These are phyloP conservation scores for Blastocystis sp. DNA, from an alignment of 352 stramenopile genomes.

Conservation along the genomic window DNA sequence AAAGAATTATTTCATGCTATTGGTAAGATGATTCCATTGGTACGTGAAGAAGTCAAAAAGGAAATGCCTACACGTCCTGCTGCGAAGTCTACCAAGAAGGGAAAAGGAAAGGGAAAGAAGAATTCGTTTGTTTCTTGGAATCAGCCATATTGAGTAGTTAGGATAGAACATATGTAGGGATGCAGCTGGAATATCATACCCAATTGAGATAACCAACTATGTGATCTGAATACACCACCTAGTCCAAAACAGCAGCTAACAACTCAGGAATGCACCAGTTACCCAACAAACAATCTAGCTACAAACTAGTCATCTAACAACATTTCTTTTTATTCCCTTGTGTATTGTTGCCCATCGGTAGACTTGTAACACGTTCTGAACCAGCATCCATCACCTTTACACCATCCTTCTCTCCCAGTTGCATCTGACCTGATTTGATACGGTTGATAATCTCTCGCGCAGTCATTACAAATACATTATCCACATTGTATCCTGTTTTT, in stretches of 20 bases:
- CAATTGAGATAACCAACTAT: too few relatives aligned
- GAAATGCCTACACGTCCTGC: not conserved
- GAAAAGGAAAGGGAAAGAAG: slow-evolving; percentile 46
- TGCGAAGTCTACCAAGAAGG: slow-evolving; percentile 2
- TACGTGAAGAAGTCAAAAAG: not conserved
- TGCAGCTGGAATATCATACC: too few relatives aligned
- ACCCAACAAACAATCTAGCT: not conserved
- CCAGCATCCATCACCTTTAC: slow-evolving; percentile 7
- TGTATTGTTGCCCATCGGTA: not conserved
- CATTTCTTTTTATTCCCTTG: slow-evolving; percentile 37
- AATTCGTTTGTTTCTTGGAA: slow-evolving; percentile 41
- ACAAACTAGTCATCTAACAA: slow-evolving; percentile 51
- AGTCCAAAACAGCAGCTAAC: too few relatives aligned
- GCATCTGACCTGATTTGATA: slow-evolving; percentile 52
- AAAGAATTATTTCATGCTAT: slow-evolving; percentile 43
- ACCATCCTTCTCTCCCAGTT: slow-evolving; percentile 48
- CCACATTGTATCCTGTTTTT: slow-evolving; percentile 60
- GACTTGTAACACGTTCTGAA: not conserved
- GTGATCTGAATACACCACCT: too few relatives aligned
- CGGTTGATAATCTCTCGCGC: slow-evolving; percentile 54
- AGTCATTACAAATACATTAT: slow-evolving; percentile 57
- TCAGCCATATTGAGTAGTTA: not conserved
- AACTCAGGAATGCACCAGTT: too few relatives aligned
- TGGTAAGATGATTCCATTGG: slow-evolving; percentile 16
- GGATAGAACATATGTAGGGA: not conserved